phyloP scores from a whole-genome alignment of 2,329 filamentous ascomycete genomes.

The Beauveria brongniartii region DNA sequence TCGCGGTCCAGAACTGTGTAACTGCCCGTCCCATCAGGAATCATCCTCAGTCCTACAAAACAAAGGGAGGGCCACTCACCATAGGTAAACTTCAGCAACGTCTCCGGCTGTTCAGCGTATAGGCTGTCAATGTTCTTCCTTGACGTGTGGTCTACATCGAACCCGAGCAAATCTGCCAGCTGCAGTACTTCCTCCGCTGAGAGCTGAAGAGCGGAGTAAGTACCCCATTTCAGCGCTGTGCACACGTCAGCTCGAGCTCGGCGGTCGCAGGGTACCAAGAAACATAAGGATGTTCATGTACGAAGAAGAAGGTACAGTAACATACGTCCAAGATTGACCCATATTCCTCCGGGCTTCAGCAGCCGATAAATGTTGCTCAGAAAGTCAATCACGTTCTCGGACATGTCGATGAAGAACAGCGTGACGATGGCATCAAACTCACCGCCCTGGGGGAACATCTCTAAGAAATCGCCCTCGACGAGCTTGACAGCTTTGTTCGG shows the following conservation, averaged over 20 bases:
- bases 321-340: neutral
- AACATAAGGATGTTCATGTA: neutral
- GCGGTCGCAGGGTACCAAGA: neutral
- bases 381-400: neutral
- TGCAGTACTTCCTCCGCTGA: neutral
- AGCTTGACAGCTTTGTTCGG: neutral
- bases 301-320: neutral
- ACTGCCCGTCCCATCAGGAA: neutral
- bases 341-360: neutral
- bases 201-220: neutral
- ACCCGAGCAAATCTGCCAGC: neutral
- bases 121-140: neutral
- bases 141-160: neutral
- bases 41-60: neutral
- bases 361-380: neutral
- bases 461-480: neutral
- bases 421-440: neutral
- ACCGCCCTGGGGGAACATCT: neutral
- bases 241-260: neutral
- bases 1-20: neutral
- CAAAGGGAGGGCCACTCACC: neutral
- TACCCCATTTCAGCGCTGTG: neutral
- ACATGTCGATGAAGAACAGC: neutral
- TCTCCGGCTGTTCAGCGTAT: neutral
- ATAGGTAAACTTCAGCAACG: neutral